Base-by-base conservation (phyloP, 2,329 filamentous ascomycete genomes). In the Lomentospora prolificans region DNA sequence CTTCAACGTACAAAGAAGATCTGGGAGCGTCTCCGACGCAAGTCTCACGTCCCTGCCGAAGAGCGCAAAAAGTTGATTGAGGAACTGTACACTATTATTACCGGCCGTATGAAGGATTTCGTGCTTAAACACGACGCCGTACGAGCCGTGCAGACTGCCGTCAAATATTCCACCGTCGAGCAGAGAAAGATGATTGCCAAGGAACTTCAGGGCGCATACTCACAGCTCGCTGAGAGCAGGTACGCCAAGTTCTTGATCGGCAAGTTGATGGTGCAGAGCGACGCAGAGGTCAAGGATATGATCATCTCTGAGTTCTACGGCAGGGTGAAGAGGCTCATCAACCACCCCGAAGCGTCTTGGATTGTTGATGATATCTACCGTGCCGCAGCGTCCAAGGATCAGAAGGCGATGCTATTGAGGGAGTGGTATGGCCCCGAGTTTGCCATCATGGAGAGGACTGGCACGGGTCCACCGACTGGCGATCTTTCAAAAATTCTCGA, bases 381-480 rank as follows among this genome's bases (percentile, higher is more conserved):
- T 59, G 87, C 86, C 51, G 85, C 92, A 57, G 91, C 92, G 8
- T 94, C 87, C 22, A 84, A 85, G 65, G 80, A 89, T 63, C 94
- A 99, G 68, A 96, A 92, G 72, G 86, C 87, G 31, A 81, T 82
- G 51, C 78, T 99, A 58, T 77, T 99, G 58, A 81, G 91, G 55
- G 94, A 99, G 70, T 99, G 94, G 90, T 99, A 96, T 69, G 94
- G 94, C 1, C 81, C 92, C 1, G 94, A 97, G 66, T 99, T 95
- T 66, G 82, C 88, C 12, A 79, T 97, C 46, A 88, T 91, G 67
- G 85, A 86, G 63, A 66, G 74, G 63, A 75, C 60, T 52, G 77
- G 80, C 39, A 75, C 77, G 46, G 74, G 78, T 55, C 73, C 76
- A n/a, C 66, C 70, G 22, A 78, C 76, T 3, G 78, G 83, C 3